Base-by-base conservation (phyloP, 164 flowering plant species). In the Tetrastigma voinierianum region DNA sequence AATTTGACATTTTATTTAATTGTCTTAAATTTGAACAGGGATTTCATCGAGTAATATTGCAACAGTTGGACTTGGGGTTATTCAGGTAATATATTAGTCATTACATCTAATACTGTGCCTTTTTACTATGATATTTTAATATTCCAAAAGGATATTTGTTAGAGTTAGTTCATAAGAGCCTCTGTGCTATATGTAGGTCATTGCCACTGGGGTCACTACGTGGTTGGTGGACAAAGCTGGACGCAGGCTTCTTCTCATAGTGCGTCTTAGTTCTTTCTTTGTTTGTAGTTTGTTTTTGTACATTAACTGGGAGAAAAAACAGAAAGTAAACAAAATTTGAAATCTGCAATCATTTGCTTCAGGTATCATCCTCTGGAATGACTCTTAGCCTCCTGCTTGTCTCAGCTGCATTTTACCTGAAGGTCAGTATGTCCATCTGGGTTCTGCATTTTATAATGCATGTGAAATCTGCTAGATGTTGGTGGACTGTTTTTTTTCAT, bases 151-250 rank as follows among this genome's bases (percentile, higher is more conserved):
- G 47, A 47, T 32, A 25, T 49, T 66, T n/a, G 4, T 63, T 13
- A 48, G 0, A 12, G 10, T 25, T 48, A 24, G 15, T 12, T 60
- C 8, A 48, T 18, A 64, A 61, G 58, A 16, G 48, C 17, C 57
- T 69, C 57, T 69, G 10, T 21, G 2, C 17, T 16, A 17, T 56
- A 11, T 53, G 48, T 59, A 80, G 81, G 81, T 81, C 46, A 19
- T 79, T 45, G 77, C 83, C 11, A 79, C 85, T 57, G 73, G 64
- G 24, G 51, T 80, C 52, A 58, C 79, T n/a, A 67, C 78, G 17
- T 80, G 83, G 83, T 67, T 82, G 76, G 53, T 77, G 69, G 83
- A 82, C 72, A 79, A 67, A 71, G 68, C 80, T 64, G 85, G 85
- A 2, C 83, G 85, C 51, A 75, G 85, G 65, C 67, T 82, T 44